Base-by-base conservation (phyloP, 2,329 filamentous ascomycete genomes). In the Zopfia rhizophila region DNA sequence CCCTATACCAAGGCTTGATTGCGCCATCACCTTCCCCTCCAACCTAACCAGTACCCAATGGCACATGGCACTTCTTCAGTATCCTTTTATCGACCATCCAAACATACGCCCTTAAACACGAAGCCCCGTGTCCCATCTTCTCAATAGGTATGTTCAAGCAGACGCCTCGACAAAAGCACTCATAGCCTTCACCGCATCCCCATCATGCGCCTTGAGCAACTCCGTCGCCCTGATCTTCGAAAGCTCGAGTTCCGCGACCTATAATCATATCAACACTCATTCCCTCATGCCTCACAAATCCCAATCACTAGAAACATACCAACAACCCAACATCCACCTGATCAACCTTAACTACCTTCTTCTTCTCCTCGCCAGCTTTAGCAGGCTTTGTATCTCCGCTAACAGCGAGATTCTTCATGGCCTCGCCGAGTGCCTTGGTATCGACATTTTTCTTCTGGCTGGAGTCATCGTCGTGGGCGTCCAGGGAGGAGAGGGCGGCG, bases 171-270 rank as follows among this genome's bases (percentile, higher is more conserved):
- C 69, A 63, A 76, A 91, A 0, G 84, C 83, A 47, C 73, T 79
- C 77, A 93, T 81, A 1, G 88, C 88, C 68, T 82, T 79, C 27
- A 86, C 78, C 2, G 82, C 82, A 63, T 90, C 80, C 3, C 89
- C 90, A 37, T 91, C 87, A 60, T 91, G 78, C 4, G 81, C 77
- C 68, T 85, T 87, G 4, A 94, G 78, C 38, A 93, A 70, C 50
- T 93, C 89, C 2, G 86, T 91, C 2, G 88, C 90, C 69, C 86
- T 90, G 2, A 75, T 59, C 70, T 90, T 91, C 1, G 82, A 73
- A 24, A 93, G 66, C 51, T 93, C 89, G 22, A 92, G 78, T 67
- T 92, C 82, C 35, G 89, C 84, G 10, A 88, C 78, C 65, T 66
- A 25, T 11, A 7, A 28, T 10, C 23, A 7, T 17, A 13, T 59